Evolutionary conservation across 257 asterid genomes (phyloP).

Genomic region (Lantana camara): DNA sequence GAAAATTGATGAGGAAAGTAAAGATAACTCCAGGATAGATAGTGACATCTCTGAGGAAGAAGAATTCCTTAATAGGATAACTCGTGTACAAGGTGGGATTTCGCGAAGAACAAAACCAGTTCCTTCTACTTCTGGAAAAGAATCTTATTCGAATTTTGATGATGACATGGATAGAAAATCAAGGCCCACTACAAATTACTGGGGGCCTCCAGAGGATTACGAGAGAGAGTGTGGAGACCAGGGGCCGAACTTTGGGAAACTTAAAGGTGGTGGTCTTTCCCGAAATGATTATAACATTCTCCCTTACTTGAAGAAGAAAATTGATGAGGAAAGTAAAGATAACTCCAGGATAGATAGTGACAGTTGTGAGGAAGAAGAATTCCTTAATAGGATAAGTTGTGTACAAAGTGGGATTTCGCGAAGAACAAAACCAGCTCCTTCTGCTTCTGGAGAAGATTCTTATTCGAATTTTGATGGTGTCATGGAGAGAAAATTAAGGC

Average conservation of each 20-base stretch:
- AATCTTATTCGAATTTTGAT: constrained; percentile 30
- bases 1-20: constrained; percentile 35
- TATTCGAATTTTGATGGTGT: constrained; percentile 33
- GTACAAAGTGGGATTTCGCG: constrained; percentile 55
- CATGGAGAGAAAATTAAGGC: constrained; percentile 34
- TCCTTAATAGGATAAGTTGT: constrained; percentile 37
- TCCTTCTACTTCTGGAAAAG: constrained; percentile 31
- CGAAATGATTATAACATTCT: constrained; percentile 56
- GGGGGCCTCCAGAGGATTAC: too few species aligned
- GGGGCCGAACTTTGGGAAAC: constrained; percentile 54
- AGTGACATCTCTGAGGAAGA: constrained; percentile 55
- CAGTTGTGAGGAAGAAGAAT: constrained; percentile 51
- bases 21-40: constrained; percentile 36
- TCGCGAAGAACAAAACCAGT: constrained; percentile 68
- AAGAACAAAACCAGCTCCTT: constrained; percentile 55
- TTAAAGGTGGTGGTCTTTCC: constrained; percentile 69
- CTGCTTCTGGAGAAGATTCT: constrained; percentile 33
- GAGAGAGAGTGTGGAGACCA: constrained; percentile 39
- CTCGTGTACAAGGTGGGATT: constrained; percentile 44
- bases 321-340: constrained; percentile 35
- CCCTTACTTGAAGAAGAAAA: constrained; percentile 40
- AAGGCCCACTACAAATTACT: constrained; percentile 26
- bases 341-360: constrained; percentile 41
- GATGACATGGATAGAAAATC: constrained; percentile 38
- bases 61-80: constrained; percentile 37